Evolutionary conservation across 1,139 yeast genomes (phyloP).

Genomic region (Candida glucosophila): DNA sequence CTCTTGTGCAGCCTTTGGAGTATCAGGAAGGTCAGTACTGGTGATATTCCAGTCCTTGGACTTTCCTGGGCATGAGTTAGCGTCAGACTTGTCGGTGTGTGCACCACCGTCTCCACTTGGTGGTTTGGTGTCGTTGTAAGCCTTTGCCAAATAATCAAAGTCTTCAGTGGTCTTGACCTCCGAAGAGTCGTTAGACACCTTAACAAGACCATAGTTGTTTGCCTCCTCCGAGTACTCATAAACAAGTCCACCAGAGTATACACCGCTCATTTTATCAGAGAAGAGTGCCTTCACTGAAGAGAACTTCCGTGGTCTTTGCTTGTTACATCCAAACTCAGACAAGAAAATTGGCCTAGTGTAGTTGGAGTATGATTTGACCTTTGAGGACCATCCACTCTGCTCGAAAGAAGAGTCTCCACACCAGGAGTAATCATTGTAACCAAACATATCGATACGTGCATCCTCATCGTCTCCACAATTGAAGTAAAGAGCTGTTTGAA

Average conservation of each 20-base stretch:
- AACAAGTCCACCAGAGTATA: conserved; percentile 73
- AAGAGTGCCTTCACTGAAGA: conserved; percentile 58
- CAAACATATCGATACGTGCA: conserved; percentile 54
- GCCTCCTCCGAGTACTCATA: conserved; percentile 69
- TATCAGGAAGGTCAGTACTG: conserved; percentile 54
- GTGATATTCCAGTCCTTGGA: conserved; percentile 53
- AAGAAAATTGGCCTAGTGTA: conserved; percentile 47
- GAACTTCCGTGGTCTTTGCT: conserved; percentile 42
- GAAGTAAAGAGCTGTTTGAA: conserved; percentile 45
- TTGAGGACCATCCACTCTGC: conserved; percentile 41
- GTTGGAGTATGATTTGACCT: conserved; percentile 35
- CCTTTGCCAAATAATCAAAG: conserved; percentile 17
- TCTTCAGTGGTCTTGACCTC: conserved; percentile 25
- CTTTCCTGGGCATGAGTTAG: conserved; percentile 60
- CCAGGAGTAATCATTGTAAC: conserved; percentile 60
- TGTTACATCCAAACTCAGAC: conserved; percentile 53
- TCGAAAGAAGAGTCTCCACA: conserved; percentile 46
- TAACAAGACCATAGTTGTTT: conserved; percentile 59
- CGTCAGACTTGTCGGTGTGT: conserved; percentile 33
- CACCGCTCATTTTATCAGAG: conserved; percentile 56
- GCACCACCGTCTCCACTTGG: conserved; percentile 76
- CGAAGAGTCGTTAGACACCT: conserved; percentile 32
- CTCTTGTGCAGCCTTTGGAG: conserved; percentile 71
- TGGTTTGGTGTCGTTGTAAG: conserved; percentile 30
- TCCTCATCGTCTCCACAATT: conserved; percentile 51